A percentile compares a stretch with the other conserved stretches of the same genome.
phyloP scores from a whole-genome alignment of 1,139 yeast genomes.

The Fermentozyma sake region DNA sequence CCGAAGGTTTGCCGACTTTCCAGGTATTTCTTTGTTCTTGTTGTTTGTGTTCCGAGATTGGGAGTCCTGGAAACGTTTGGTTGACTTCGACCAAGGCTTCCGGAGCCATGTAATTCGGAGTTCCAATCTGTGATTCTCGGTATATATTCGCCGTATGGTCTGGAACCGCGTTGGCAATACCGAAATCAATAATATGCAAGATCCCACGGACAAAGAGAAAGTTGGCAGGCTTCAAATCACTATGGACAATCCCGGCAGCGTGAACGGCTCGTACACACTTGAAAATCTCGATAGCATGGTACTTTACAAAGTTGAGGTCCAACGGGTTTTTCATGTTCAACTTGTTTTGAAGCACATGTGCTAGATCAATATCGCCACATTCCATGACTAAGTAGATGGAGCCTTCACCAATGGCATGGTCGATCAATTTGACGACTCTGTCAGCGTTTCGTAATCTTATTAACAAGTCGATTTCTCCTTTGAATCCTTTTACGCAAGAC shows the following conservation, averaged over 20 bases:
- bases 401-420: constrained; percentile 63
- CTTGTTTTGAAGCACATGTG: constrained; percentile 69
- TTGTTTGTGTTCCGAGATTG: constrained; percentile 7
- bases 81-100: constrained; percentile 76
- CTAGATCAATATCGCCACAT: constrained; percentile 89
- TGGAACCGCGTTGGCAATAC: constrained; percentile 91
- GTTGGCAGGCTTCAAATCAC: constrained; percentile 94
- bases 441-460: constrained; percentile 54
- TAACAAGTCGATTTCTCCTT: constrained; percentile 83
- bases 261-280: constrained; percentile 88
- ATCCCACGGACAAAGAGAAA: constrained; percentile 83
- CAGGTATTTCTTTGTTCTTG: constrained; percentile 44
- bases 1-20: constrained; percentile 95
- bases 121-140: constrained; percentile 88
- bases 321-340: constrained; percentile 41
- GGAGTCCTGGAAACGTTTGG: constrained; percentile 26
- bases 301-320: constrained; percentile 77
- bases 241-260: constrained; percentile 82
- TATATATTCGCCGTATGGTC: constrained; percentile 89
- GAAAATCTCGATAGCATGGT: constrained; percentile 74
- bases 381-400: constrained; percentile 82
- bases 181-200: constrained; percentile 89
- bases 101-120: constrained; percentile 98
- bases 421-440: constrained; percentile 76
- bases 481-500: constrained; percentile 67